Evolutionary conservation across 768 basidiomycete species (phyloP), one percentile per base, ranked within the genome.

Genomic region (Hydnomerulius pinastri): DNA sequence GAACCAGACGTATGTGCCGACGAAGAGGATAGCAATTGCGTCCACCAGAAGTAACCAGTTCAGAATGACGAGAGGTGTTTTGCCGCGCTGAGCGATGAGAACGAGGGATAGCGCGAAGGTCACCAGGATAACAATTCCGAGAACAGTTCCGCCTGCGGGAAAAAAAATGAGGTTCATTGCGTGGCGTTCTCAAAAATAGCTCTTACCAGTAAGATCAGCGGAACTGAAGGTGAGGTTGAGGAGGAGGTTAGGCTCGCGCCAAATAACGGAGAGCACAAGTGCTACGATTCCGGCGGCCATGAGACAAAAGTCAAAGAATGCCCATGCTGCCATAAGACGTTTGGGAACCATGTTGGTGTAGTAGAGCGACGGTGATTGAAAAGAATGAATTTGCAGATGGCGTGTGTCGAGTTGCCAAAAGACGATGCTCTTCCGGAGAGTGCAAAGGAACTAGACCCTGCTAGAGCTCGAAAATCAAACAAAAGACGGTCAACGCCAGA

Each of bases 1-100:
- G 70, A 87, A 82, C 93, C 93, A 96, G 43, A 95, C 72, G 56
- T 81, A 78, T 18, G 85, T 80, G 52, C 89, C 92, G 23, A 90
- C 70, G 45, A 83, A 60, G 42, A 86, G 68, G 35, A 87, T 77
- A 21, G 77, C 75, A 37, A 87, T 57, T 7, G 77, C 78, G 59
- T 93, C 85, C 33, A 76, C 48, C 29, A 94, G 67, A 45, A 94
- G 82, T 23, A 76, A 59, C 74, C 86, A 91, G 70, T 92, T 93
- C 59, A 92, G 81, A 32, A 87, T 65, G 54, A 87, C 80, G 32
- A 96, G 81, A 37, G 87, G 84, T 29, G 75, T 66, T 37, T 79
- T 89, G 55, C 84, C 86, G 25, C 79, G 78, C 58, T 88, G 85
- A 27, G 86, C 68, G 59, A 92, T 75, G 35, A 88, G 90, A 17